phyloP scores from a whole-genome alignment of 257 asterid genomes.

The Solanum chaucha region DNA sequence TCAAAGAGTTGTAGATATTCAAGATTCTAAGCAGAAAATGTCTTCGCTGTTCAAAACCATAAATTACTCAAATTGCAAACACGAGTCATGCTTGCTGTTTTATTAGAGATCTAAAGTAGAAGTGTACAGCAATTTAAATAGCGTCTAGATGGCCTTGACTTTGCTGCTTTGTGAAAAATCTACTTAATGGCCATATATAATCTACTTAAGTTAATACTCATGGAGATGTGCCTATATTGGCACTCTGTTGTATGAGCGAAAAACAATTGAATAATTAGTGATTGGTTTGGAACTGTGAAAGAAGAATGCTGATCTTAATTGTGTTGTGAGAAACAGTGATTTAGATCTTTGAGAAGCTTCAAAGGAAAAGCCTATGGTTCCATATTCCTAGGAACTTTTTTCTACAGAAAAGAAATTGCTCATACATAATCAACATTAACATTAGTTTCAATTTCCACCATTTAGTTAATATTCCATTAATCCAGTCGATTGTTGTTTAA shows the following conservation, averaged over 20 bases:
- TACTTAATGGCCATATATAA: not conserved
- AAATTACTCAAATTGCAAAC: not conserved
- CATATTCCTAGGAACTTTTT: not conserved
- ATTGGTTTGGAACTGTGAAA: not conserved
- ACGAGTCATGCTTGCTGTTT: not conserved
- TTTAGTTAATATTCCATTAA: not conserved
- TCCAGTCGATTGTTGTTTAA: not conserved
- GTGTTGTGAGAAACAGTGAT: not conserved
- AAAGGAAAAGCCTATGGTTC: not conserved
- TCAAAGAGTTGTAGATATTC: not conserved
- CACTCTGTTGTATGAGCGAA: not conserved
- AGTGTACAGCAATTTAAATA: too few relatives aligned
- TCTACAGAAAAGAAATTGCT: not conserved
- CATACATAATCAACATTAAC: not conserved
- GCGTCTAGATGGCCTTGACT: not conserved
- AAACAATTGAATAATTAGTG: not conserved
- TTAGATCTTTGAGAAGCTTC: not conserved
- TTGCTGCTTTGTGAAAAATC: not conserved
- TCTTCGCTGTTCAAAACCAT: not conserved
- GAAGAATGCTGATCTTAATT: not conserved
- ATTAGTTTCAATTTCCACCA: not conserved
- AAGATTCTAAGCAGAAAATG: not conserved
- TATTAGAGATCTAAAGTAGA: not conserved
- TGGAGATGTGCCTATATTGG: not conserved
- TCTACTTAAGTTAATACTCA: not conserved